Evolutionary conservation across 1,284 basidiomycete genomes (phyloP), one percentile per base, ranked within the genome.

Genomic region (Naganishia cerealis): DNA sequence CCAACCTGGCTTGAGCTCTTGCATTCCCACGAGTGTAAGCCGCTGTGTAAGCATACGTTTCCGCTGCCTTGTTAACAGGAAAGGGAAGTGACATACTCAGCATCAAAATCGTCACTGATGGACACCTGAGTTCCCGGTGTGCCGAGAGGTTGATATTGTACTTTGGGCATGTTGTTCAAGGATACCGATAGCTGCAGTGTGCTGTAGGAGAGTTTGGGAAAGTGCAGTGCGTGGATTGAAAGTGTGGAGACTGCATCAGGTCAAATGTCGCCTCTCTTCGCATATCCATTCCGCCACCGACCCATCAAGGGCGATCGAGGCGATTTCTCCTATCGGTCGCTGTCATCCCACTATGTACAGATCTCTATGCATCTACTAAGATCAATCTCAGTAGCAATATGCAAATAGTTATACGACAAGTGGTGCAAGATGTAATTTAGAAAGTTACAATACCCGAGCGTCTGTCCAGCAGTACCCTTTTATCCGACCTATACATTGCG

Each of bases 401-500:
- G 50, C 43, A 16, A 46, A 46, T 33, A 33, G 29, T 33, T 2
- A 18, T 16, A 7, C 43, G 16, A 46, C 18, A 29, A 53, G 13
- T 36, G 15, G 29, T 54, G 39, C 36, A 9, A 40, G 15, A 50
- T 15, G 15, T 15, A 52, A 7, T 52, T 13, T 63, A 55, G 46
- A 68, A 65, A 21, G 33, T 38, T 13, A 68, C 67, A 48, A 46
- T 21, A 7, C 50, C 59, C 36, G 43, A 46, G 8, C 67, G 52
- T 42, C 61, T 59, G 36, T 68, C 67, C 15, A 68, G 46, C 24
- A 55, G 24, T 12, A 57, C 61, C 36, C 59, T 43, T 29, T 33
- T 63, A 24, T 55, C 38, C 9, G 36, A 39, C 40, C 39, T 48
- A 50, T 71, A 71, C 29, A 71, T 36, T 13, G 70, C 70, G 7